phyloP scores from a whole-genome alignment of 148 eudicot species.

The Diospyros lotus region DNA sequence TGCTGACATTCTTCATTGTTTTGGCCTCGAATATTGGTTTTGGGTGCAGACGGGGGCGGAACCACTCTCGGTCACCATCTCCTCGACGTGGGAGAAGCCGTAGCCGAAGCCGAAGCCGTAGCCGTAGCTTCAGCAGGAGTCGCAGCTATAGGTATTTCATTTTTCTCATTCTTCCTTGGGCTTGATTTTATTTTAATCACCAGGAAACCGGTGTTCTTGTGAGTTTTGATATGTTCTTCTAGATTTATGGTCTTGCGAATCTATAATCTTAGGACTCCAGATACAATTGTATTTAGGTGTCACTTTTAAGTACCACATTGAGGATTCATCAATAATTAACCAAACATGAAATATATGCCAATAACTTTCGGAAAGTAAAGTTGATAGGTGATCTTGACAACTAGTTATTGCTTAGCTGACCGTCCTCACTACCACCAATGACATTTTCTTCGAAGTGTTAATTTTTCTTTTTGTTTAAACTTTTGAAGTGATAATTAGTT shows the following conservation, averaged over 20 bases:
- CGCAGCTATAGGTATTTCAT: conserved; percentile 60
- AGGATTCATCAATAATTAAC: neutral
- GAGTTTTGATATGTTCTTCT: neutral
- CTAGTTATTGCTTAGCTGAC: neutral
- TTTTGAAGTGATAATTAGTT: neutral
- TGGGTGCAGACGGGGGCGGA: conserved; percentile 43
- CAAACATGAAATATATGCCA: neutral
- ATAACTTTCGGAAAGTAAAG: neutral
- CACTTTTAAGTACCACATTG: neutral
- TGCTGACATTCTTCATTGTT: neutral
- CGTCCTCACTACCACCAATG: too few species aligned
- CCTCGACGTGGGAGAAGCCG: conserved; percentile 49
- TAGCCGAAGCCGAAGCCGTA: neutral
- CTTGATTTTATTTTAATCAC: neutral
- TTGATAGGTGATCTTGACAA: neutral
- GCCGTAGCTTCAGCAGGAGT: conserved; percentile 64
- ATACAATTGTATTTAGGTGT: neutral
- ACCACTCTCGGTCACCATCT: conserved; percentile 54
- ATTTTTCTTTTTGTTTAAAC: too few species aligned
- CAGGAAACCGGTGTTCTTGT: neutral
- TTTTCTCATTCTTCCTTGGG: neutral
- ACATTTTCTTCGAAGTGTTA: too few species aligned
- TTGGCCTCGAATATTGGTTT: neutral
- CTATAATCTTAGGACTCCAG: neutral
- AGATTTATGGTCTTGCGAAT: neutral